Evolutionary conservation across 148 eudicot species (phyloP).

Genomic region (Arctostaphylos glauca): DNA sequence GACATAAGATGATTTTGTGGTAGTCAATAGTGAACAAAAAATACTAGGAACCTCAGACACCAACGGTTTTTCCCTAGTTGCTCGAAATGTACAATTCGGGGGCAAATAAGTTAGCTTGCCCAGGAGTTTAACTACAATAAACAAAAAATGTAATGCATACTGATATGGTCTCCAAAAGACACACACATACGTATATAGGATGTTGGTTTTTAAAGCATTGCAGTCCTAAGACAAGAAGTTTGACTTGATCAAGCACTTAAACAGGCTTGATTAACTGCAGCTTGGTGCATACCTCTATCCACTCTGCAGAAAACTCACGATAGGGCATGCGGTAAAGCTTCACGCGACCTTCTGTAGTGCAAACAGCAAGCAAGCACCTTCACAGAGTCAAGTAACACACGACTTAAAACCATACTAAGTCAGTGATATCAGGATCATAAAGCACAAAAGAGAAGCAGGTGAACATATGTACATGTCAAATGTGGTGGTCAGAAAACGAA

Average conservation of each 20-base stretch:
- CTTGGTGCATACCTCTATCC: slow-evolving; percentile 71
- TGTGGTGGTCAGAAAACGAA: background rate
- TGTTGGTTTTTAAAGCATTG: background rate
- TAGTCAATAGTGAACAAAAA: background rate
- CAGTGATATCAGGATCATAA: background rate
- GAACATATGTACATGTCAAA: background rate
- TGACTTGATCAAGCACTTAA: background rate
- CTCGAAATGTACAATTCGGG: background rate
- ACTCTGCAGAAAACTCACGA: slow-evolving; percentile 75
- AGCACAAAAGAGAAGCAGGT: background rate
- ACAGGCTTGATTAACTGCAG: background rate
- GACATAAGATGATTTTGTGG: background rate
- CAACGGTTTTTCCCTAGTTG: background rate
- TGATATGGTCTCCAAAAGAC: background rate
- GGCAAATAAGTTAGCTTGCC: background rate
- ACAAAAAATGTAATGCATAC: background rate
- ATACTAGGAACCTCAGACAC: background rate
- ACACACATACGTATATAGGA: background rate
- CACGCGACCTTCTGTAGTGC: slow-evolving; percentile 75
- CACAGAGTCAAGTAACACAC: slow-evolving; percentile 2
- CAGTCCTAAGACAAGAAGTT: background rate
- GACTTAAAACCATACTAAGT: background rate
- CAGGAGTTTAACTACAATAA: background rate
- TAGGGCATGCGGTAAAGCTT: slow-evolving; percentile 78
- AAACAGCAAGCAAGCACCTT: slow-evolving; percentile 94